Percentiles rank a stretch among this genome's conserved stretches.
These are phyloP conservation scores for Acanthamoeba healyi DNA, from an alignment of 208 protist genomes.

Conservation along the genomic window DNA sequence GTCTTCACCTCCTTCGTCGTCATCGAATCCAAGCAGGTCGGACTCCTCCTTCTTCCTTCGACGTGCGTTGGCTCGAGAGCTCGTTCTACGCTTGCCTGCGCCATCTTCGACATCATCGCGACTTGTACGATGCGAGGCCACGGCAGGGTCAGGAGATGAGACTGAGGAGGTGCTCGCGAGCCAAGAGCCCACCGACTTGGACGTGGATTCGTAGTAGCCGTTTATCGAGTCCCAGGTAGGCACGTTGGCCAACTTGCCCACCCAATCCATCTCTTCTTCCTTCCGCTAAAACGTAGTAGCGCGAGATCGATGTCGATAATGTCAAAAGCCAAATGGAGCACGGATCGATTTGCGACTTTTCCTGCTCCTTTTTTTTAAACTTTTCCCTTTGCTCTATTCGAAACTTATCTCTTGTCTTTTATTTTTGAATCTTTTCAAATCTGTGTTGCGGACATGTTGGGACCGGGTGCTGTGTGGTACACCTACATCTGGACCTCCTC, in stretches of 20 bases:
- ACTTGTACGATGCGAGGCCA: not conserved
- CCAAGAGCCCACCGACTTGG: conserved; percentile 2
- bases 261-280: not conserved
- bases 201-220: not conserved
- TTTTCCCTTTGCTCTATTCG: not conserved
- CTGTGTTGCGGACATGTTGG: too few species aligned
- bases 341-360: not conserved
- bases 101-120: too few species aligned
- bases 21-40: not conserved
- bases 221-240: conserved; percentile 7
- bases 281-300: not conserved
- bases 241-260: not conserved
- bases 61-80: not conserved
- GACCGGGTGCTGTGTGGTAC: too few species aligned
- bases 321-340: not conserved
- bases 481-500: not conserved
- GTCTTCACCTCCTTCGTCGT: too few species aligned
- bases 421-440: too few species aligned
- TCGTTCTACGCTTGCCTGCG: too few species aligned
- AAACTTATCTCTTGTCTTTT: too few species aligned
- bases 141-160: not conserved
- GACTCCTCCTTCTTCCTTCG: not conserved
- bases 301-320: not conserved
- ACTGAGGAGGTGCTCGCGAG: not conserved
- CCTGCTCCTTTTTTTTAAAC: not conserved